These are phyloP conservation scores for Aspergillus nomiae DNA, from an alignment of 2,329 filamentous ascomycete species.

Conservation along the genomic window DNA sequence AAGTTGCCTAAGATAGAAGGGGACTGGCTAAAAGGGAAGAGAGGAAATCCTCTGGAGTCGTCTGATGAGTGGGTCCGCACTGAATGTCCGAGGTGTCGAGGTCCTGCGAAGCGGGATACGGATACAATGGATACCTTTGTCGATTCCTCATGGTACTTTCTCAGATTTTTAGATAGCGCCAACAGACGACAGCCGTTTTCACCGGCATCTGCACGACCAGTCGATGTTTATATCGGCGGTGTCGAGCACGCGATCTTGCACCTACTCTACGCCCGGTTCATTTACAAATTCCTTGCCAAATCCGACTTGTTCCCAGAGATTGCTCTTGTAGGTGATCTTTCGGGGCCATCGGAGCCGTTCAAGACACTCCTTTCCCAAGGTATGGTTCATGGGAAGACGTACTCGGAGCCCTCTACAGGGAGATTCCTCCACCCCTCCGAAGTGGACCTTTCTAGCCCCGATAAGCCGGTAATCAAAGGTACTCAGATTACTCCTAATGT, in stretches of 20 bases:
- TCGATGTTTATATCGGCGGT: slow-evolving; percentile 86
- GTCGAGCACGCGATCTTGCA: slow-evolving; percentile 91
- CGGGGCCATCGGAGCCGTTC: slow-evolving; percentile 70
- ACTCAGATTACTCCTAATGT: slow-evolving; percentile 62
- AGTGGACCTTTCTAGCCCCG: slow-evolving; percentile 63
- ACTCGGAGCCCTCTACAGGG: slow-evolving; percentile 71
- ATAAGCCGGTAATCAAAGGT: slow-evolving; percentile 61
- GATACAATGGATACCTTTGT: slow-evolving; percentile 98
- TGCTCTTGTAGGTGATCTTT: slow-evolving; percentile 37
- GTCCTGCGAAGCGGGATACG: slow-evolving; percentile 75
- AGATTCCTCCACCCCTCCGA: slow-evolving; percentile 77
- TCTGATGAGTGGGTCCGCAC: slow-evolving; percentile 74
- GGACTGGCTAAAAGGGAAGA: slow-evolving; percentile 68
- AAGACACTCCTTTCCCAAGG: slow-evolving; percentile 81
- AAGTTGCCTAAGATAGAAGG: slow-evolving; percentile 68
- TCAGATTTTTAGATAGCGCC: slow-evolving; percentile 73
- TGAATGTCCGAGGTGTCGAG: slow-evolving; percentile 69
- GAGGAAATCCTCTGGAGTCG: slow-evolving; percentile 75
- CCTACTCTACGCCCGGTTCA: slow-evolving; percentile 84
- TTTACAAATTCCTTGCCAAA: slow-evolving; percentile 79
- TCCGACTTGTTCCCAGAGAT: slow-evolving; percentile 39
- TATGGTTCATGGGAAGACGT: slow-evolving; percentile 91
- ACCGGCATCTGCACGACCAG: slow-evolving; percentile 62
- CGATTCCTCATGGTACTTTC: slow-evolving; percentile 92
- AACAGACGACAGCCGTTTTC: slow-evolving; percentile 66